Evolutionary conservation across 2,329 filamentous ascomycete genomes (phyloP), one percentile per base, ranked within the genome.

Genomic region (Fusarium newnesense): DNA sequence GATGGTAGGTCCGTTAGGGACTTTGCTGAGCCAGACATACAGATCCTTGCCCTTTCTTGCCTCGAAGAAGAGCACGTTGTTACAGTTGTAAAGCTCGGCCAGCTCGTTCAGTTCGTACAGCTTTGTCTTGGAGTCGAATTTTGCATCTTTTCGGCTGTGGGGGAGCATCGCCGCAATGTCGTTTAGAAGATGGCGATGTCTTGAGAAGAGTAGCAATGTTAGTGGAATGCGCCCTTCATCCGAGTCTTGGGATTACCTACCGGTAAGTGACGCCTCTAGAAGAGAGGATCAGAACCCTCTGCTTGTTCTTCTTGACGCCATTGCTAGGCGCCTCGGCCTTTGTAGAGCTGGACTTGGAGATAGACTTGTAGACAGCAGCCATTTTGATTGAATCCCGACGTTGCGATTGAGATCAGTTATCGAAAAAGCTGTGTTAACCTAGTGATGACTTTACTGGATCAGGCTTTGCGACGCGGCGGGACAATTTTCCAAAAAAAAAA

Each of bases 111-210:
- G 89, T 80, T 93, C 87, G 88, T 91, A 88, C 76, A 95, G 88
- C 86, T 96, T 95, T 42, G 94, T 95, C 85, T 98, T 98, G 60
- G 94, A 96, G 83, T 99, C 96, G 75, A 98, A 94, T 84, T 99
- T 99, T 77, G 93, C 94, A 81, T 99, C 96, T 85, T 97, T 97
- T 80, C 94, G 91, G 75, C 92, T 92, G 82, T 99, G 96, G 5
- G 96, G 96, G 74, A 99, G 91, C 83, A 99, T 91, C 36, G 93
- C 89, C 65, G 94, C 91, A 53, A 99, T 87, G 80, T 99, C 96
- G 79, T 95, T 94, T 71, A 99, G 88, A 47, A 99, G 87, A 84
- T 99, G 96, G 47, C 96, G 93, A 83, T 98, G 96, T 83, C 96
- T 97, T 77, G 43, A 67, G 24, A 42, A 34, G 59, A 64, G 44